Base-by-base conservation (phyloP, 441 rosid species). In the Francoa sonchifolia region DNA sequence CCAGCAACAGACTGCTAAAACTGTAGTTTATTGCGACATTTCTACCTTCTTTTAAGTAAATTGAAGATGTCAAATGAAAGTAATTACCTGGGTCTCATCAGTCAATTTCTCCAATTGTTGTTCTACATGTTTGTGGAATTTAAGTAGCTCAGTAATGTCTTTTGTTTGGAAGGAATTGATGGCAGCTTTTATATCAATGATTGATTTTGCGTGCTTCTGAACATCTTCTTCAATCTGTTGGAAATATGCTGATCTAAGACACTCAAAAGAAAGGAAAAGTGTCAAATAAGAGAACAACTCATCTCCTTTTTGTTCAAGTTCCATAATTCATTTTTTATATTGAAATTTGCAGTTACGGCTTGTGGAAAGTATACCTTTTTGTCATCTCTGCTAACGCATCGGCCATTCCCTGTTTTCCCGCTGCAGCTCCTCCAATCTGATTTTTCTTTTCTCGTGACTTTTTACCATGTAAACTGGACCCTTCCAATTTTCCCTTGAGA, bases 401-500 rank as follows among this genome's bases (percentile, higher is more conserved):
- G 4, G 50, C 39, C 58, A 44, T 44, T 44, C 33, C 51, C 8
- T 53, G 49, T 5, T 42, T 44, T 11, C 31, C 39, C 0, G 38
- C 49, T 1, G 12, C 3, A 19, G 58, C 28, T 7, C 30, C 44
- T 20, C 57, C 26, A 0, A 36, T 8, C 17, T 11, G 35, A 5
- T 8, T 39, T 17, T 31, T 35, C 30, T 20, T 45, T 8, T 45
- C 45, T 0, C 14, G 27, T 10, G 27, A 53, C 14, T 9, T 9
- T 10, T 43, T 53, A 3, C 43, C 39, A 12, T 54, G 55, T 17
- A 52, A 53, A 50, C 66, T 63, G 34, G 42, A 51, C 19, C 94
- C 95, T 73, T 89, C 84, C 12, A 84, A 57, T 49, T 82, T 84
- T 7, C 74, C 79, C 57, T 71, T 84, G n/a, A 84, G 80, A 47